phyloP scores from a whole-genome alignment of 768 basidiomycete species.

The Kwoniella botswanensis region DNA sequence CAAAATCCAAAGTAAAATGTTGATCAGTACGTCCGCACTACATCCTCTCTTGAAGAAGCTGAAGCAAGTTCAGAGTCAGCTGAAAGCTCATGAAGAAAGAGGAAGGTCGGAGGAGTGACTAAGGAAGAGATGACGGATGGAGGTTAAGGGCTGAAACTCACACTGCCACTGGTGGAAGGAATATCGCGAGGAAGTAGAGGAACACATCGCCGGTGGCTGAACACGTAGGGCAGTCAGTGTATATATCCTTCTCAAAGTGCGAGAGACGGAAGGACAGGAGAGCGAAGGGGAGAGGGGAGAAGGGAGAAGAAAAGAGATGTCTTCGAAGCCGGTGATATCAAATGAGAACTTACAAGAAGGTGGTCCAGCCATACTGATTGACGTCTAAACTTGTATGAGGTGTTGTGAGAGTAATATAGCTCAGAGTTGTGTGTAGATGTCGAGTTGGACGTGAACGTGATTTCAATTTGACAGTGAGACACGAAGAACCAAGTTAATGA shows the following conservation, averaged over 20 bases:
- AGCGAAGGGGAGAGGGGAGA: neutral
- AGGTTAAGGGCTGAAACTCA: slow-evolving; percentile 23
- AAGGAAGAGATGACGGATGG: too few species aligned
- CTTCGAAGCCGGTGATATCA: neutral
- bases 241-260: neutral
- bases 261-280: neutral
- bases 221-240: neutral
- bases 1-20: slow-evolving; percentile 60
- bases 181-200: slow-evolving; percentile 58
- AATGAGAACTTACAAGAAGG: slow-evolving; percentile 29
- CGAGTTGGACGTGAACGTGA: neutral
- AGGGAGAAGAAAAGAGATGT: neutral
- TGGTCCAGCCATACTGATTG: slow-evolving; percentile 25
- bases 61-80: slow-evolving; percentile 8
- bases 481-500: neutral
- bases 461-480: neutral
- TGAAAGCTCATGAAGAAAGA: neutral
- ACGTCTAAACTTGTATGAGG: neutral
- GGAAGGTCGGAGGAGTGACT: neutral
- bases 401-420: too few species aligned
- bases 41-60: slow-evolving; percentile 29
- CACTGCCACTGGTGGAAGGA: slow-evolving; percentile 54
- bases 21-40: slow-evolving; percentile 36
- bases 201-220: slow-evolving; percentile 57
- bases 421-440: neutral